phyloP scores from a whole-genome alignment of 176 grass and related monocot genomes.

The Cenchrus americanus region DNA sequence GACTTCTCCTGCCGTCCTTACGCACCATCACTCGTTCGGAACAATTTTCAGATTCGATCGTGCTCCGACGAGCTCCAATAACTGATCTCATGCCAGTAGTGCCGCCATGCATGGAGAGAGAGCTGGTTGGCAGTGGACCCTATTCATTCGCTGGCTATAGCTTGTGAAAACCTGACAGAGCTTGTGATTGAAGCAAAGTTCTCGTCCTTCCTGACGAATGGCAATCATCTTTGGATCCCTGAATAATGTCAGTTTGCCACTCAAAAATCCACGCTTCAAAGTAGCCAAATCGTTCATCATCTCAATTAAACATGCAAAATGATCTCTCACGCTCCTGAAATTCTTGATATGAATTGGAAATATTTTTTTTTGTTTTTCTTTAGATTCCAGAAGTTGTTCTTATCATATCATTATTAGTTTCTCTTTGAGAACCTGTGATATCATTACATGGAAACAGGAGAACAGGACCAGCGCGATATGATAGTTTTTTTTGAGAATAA shows the following conservation, averaged over 20 bases:
- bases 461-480: not conserved
- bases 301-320: not conserved
- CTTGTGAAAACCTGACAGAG: not conserved
- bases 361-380: too few species aligned
- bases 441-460: too few species aligned
- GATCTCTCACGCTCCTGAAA: too few species aligned
- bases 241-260: not conserved
- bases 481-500: not conserved
- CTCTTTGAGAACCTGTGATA: too few species aligned
- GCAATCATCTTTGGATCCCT: not conserved
- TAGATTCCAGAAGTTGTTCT: too few species aligned
- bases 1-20: not conserved
- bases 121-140: not conserved
- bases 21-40: not conserved
- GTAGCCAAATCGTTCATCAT: not conserved
- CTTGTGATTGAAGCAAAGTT: not conserved
- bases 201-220: not conserved
- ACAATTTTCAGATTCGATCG: constrained; percentile 30
- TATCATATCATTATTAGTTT: too few species aligned
- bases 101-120: not conserved
- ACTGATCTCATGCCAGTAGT: not conserved
- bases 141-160: not conserved
- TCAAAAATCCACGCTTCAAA: not conserved
- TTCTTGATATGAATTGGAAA: too few species aligned
- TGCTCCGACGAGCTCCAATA: not conserved